phyloP scores from a whole-genome alignment of 1,139 yeast species.

The Geotrichum citri-aurantii region DNA sequence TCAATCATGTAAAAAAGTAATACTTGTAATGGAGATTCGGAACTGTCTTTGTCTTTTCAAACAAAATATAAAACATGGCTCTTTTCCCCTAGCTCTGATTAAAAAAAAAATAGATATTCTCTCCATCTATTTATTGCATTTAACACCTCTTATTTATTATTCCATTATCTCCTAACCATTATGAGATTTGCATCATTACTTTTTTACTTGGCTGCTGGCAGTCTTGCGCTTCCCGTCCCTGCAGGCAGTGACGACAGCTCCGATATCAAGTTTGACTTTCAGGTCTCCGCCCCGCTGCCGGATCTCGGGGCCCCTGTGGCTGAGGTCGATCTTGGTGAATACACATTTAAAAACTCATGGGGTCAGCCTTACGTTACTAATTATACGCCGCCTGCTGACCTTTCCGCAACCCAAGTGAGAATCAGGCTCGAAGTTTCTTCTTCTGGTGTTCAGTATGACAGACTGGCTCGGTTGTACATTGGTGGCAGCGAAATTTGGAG shows the following conservation, averaged over 20 bases:
- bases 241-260: background rate
- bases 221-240: slow-evolving; percentile 1
- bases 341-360: slow-evolving; percentile 51
- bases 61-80: background rate
- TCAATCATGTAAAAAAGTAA: background rate
- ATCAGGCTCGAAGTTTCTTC: slow-evolving; percentile 54
- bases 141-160: slow-evolving; percentile 5
- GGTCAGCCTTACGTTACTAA: slow-evolving; percentile 46
- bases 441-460: slow-evolving; percentile 67
- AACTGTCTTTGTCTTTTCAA: background rate
- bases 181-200: background rate
- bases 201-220: slow-evolving; percentile 12
- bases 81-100: background rate
- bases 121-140: slow-evolving; percentile 9
- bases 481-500: slow-evolving; percentile 73
- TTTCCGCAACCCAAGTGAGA: slow-evolving; percentile 54
- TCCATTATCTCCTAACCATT: background rate
- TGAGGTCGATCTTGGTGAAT: slow-evolving; percentile 1
- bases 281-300: slow-evolving; percentile 10
- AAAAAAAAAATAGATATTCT: too few species aligned
- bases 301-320: slow-evolving; percentile 12
- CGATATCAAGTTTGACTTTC: slow-evolving; percentile 5
- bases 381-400: slow-evolving; percentile 39
- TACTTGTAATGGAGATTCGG: background rate
- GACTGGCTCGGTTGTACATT: slow-evolving; percentile 64